A percentile compares a stretch with the other conserved stretches of the same genome.
These are phyloP conservation scores for Metschnikowia drakensbergensis DNA, from an alignment of 805 yeast genomes.

Conservation along the genomic window DNA sequence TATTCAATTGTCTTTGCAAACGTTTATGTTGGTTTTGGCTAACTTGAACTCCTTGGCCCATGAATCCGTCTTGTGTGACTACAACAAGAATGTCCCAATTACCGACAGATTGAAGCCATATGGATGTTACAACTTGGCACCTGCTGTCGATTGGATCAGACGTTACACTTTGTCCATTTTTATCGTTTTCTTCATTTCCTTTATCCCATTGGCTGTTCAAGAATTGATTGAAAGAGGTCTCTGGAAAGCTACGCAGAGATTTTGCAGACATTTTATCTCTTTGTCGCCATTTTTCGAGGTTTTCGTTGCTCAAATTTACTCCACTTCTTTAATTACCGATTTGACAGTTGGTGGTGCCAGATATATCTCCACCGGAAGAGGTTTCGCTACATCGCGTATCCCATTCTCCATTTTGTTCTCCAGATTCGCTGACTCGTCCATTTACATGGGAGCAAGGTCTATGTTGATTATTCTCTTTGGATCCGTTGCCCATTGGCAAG, in stretches of 20 bases:
- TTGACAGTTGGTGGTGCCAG: constrained; percentile 75
- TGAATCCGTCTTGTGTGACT: constrained; percentile 59
- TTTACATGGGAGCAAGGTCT: constrained; percentile 79
- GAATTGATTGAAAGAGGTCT: constrained; percentile 74
- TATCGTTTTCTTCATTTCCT: constrained; percentile 69
- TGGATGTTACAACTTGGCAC: constrained; percentile 70
- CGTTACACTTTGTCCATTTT: constrained; percentile 71
- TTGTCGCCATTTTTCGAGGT: constrained; percentile 77
- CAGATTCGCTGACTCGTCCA: constrained; percentile 63
- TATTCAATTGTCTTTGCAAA: constrained; percentile 57
- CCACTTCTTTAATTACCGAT: constrained; percentile 65
- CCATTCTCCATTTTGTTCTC: constrained; percentile 64
- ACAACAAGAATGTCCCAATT: constrained; percentile 53
- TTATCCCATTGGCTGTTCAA: constrained; percentile 72
- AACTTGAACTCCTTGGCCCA: constrained; percentile 63
- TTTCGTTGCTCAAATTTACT: constrained; percentile 73
- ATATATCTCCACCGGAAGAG: constrained; percentile 80
- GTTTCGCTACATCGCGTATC: constrained; percentile 70
- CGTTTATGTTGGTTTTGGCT: constrained; percentile 53
- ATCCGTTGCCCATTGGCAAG: constrained; percentile 60
- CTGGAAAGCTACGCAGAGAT: constrained; percentile 61
- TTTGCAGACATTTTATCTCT: constrained; percentile 63
- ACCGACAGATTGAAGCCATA: constrained; percentile 59
- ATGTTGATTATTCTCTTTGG: constrained; percentile 61
- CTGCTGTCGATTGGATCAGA: constrained; percentile 71